Evolutionary conservation across 1,284 basidiomycete species (phyloP).

Genomic region (Ceratobasidium sp.): DNA sequence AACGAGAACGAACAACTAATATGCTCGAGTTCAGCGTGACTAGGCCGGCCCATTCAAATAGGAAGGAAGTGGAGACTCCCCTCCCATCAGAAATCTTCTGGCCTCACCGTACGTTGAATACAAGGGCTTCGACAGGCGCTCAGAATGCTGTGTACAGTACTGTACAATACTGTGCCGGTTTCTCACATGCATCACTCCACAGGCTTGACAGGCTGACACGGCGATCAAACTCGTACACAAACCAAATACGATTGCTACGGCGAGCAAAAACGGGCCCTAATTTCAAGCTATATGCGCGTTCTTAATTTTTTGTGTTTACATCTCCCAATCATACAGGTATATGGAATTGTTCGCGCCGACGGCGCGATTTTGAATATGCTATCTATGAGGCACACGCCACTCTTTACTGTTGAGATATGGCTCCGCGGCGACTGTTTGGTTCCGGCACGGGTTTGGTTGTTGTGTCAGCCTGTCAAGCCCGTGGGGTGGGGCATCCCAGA

Average conservation of each 20-base stretch:
- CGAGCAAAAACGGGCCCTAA: background rate
- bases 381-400: background rate
- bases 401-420: background rate
- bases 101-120: no score
- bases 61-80: no score
- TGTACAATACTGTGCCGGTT: background rate
- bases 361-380: slow-evolving; percentile 2
- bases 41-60: no score
- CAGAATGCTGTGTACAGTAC: background rate
- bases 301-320: background rate
- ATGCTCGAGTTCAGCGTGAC: no score
- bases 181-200: background rate
- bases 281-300: background rate
- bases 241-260: background rate
- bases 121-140: background rate
- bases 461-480: slow-evolving; percentile 3
- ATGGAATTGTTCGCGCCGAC: background rate
- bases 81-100: no score
- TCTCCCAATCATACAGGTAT: background rate
- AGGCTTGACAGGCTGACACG: slow-evolving; percentile 3
- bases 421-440: background rate
- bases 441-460: background rate
- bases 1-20: no score
- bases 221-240: slow-evolving; percentile 15
- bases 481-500: background rate